These are phyloP conservation scores for Mortierella hygrophila DNA, from an alignment of 192 early-diverging fungal genomes.

Conservation along the genomic window DNA sequence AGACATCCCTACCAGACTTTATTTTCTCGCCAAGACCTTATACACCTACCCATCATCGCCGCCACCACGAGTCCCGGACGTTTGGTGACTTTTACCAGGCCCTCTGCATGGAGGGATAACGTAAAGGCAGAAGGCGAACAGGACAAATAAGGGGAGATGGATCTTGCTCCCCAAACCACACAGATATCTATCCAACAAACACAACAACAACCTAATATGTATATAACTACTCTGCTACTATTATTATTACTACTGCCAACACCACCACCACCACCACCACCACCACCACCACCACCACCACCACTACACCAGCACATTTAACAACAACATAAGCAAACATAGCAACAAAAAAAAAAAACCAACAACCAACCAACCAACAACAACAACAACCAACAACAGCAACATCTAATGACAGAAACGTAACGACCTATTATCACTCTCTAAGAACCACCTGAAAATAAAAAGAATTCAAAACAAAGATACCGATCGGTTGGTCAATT, in stretches of 20 bases:
- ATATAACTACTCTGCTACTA: too few relatives aligned
- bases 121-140: background rate
- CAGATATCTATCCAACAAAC: background rate
- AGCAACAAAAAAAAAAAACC: background rate
- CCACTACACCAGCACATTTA: background rate
- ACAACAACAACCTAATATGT: background rate
- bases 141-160: background rate
- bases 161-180: background rate
- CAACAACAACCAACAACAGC: background rate
- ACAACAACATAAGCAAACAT: background rate
- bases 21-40: constrained; percentile 52
- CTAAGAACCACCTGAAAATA: background rate
- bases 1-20: constrained; percentile 21
- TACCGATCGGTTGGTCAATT: too few relatives aligned
- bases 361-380: background rate
- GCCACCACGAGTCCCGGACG: constrained; percentile 19
- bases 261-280: background rate
- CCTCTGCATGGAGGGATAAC: constrained; percentile 31
- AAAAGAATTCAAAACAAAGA: background rate
- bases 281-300: background rate
- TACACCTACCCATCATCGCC: background rate
- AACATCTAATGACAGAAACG: background rate
- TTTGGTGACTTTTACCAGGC: constrained; percentile 48
- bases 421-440: background rate
- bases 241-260: too few relatives aligned